Percentiles rank a stretch among this genome's conserved stretches.
phyloP scores from a whole-genome alignment of 345 rosid genomes.

The Lenwebbia sp. region DNA sequence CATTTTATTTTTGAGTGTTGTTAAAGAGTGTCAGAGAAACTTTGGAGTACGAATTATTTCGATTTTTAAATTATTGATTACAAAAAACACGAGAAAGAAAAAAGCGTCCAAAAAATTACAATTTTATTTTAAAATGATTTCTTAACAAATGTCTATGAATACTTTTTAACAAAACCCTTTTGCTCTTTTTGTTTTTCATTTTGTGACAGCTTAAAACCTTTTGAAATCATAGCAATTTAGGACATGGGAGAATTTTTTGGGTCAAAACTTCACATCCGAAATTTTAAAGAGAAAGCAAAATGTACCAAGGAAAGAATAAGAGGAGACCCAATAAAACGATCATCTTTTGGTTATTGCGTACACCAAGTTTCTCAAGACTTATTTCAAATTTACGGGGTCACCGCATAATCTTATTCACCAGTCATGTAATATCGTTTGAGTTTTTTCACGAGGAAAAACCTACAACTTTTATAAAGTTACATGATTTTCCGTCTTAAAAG shows the following conservation, averaged over 20 bases:
- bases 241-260: neutral
- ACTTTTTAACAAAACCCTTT: neutral
- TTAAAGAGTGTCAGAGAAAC: neutral
- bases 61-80: neutral
- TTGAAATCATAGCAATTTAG: neutral
- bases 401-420: neutral
- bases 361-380: neutral
- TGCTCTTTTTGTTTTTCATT: neutral
- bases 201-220: neutral
- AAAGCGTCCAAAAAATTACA: neutral
- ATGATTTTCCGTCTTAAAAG: neutral
- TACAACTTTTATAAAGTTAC: neutral
- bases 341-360: accelerated
- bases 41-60: neutral
- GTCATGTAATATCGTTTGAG: neutral
- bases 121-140: neutral
- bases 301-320: neutral
- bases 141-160: neutral
- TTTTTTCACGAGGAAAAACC: neutral
- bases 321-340: neutral
- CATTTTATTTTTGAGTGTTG: neutral
- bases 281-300: neutral
- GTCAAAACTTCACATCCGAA: neutral
- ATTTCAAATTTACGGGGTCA: neutral
- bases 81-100: too few species aligned